Conservation (phyloP, 768 basidiomycete genomes). For the Gautieria morchelliformis region DNA sequence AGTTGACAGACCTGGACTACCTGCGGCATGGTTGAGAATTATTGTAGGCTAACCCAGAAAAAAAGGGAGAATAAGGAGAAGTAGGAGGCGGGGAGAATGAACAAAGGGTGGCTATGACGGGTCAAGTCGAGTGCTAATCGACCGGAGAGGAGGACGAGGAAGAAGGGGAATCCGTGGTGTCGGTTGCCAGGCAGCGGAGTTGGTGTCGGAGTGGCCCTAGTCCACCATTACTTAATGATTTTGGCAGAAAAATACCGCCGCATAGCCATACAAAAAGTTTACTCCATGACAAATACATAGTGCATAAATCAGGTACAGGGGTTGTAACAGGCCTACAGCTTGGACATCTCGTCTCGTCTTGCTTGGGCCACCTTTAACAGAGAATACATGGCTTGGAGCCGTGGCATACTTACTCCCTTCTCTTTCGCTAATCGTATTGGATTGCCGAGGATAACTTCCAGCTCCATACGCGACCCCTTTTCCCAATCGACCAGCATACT, state of each 20-base stretch:
- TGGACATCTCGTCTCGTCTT: slow-evolving; percentile 11
- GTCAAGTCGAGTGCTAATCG: slow-evolving; percentile 19
- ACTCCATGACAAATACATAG: no score
- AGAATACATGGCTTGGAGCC: slow-evolving; percentile 21
- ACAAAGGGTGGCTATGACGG: slow-evolving; percentile 20
- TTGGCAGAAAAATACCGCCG: background rate
- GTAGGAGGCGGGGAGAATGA: slow-evolving; percentile 11
- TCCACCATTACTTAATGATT: background rate
- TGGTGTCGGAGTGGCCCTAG: background rate
- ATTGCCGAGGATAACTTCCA: slow-evolving; percentile 22
- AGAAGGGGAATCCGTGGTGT: slow-evolving; percentile 5
- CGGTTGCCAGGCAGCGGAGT: slow-evolving; percentile 6
- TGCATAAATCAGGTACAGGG: no score
- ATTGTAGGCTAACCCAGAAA: background rate
- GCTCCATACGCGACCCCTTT: slow-evolving; percentile 16
- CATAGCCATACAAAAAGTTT: background rate
- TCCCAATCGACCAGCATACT: slow-evolving; percentile 22
- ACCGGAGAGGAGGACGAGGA: slow-evolving; percentile 7
- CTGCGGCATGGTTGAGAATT: slow-evolving; percentile 5
- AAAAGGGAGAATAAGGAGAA: slow-evolving; percentile 16
- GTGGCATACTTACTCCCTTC: slow-evolving; percentile 19
- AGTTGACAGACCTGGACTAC: background rate
- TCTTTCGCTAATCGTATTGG: slow-evolving; percentile 18
- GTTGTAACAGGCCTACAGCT: no score
- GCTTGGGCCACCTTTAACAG: slow-evolving; percentile 16